These are phyloP conservation scores for Tilletia indica DNA, from an alignment of 1,284 basidiomycete species.

Conservation along the genomic window DNA sequence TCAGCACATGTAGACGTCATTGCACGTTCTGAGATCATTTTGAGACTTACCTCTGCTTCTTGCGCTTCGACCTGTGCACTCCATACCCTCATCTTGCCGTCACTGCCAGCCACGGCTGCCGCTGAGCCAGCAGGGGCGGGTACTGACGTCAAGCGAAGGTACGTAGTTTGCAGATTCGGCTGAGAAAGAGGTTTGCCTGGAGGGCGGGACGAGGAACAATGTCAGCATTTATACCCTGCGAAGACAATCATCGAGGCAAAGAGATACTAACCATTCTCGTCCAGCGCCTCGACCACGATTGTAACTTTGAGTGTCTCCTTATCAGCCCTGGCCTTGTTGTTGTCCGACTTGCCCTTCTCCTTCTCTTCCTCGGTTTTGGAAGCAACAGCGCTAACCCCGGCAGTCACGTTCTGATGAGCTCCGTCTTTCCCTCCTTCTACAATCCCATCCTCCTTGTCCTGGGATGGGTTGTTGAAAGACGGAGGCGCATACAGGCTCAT, in stretches of 20 bases:
- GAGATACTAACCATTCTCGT: slow-evolving; percentile 29
- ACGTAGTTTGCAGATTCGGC: slow-evolving; percentile 49
- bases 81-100: slow-evolving; percentile 29
- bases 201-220: not conserved
- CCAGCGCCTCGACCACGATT: slow-evolving; percentile 51
- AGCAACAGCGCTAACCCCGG: slow-evolving; percentile 20
- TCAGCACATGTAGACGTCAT: too few species aligned
- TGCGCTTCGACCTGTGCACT: slow-evolving; percentile 45
- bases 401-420: slow-evolving; percentile 9
- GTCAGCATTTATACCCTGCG: not conserved
- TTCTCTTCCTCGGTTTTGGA: slow-evolving; percentile 40
- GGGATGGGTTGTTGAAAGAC: not conserved
- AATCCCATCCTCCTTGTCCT: not conserved
- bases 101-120: not conserved
- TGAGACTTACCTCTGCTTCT: slow-evolving; percentile 33
- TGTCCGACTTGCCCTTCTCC: slow-evolving; percentile 9
- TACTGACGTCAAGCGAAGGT: slow-evolving; percentile 40
- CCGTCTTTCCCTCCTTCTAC: not conserved
- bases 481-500: slow-evolving; percentile 4
- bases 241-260: too few species aligned
- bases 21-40: too few species aligned
- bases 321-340: slow-evolving; percentile 29
- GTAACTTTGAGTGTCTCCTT: slow-evolving; percentile 46
- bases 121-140: slow-evolving; percentile 26
- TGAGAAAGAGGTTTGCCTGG: slow-evolving; percentile 33